A percentile compares a stretch with the other conserved stretches of the same genome.
These are phyloP conservation scores for Platismatia glauca DNA, from an alignment of 495 filamentous ascomycete species.

Conservation along the genomic window DNA sequence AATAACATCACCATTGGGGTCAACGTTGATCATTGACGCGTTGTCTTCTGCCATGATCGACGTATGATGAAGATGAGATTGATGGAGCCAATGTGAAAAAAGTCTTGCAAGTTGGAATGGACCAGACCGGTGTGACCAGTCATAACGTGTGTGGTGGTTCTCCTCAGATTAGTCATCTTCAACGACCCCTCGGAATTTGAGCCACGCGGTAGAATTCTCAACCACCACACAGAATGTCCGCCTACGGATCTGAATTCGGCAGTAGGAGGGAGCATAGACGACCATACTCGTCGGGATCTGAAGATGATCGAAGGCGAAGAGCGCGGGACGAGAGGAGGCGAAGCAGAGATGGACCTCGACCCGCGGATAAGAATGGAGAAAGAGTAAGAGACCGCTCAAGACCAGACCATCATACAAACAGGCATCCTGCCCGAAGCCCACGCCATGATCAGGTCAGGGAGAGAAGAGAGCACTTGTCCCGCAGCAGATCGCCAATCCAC, in stretches of 20 bases:
- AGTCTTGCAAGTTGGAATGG: too few species aligned
- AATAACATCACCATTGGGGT: too few species aligned
- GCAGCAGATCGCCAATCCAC: conserved; percentile 24
- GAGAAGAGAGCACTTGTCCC: neutral
- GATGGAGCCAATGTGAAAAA: too few species aligned
- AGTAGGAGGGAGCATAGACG: neutral
- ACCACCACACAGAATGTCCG: neutral
- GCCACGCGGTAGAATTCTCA: too few species aligned
- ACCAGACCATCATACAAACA: conserved; percentile 6
- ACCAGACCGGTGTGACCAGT: too few species aligned
- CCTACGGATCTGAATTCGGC: neutral
- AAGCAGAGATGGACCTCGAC: neutral
- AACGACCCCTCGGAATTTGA: too few species aligned
- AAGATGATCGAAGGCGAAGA: neutral
- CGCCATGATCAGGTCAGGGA: neutral
- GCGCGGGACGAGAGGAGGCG: neutral
- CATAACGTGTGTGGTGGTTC: too few species aligned
- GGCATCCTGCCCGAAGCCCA: conserved; percentile 1
- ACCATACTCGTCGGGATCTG: neutral
- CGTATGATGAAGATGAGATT: too few species aligned
- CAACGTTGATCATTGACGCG: too few species aligned
- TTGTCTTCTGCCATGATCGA: too few species aligned
- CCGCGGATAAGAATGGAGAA: neutral
- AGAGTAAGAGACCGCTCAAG: neutral
- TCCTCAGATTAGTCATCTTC: too few species aligned